These are phyloP conservation scores for Kwoniella heveanensis DNA, from an alignment of 768 basidiomycete genomes.

Conservation along the genomic window DNA sequence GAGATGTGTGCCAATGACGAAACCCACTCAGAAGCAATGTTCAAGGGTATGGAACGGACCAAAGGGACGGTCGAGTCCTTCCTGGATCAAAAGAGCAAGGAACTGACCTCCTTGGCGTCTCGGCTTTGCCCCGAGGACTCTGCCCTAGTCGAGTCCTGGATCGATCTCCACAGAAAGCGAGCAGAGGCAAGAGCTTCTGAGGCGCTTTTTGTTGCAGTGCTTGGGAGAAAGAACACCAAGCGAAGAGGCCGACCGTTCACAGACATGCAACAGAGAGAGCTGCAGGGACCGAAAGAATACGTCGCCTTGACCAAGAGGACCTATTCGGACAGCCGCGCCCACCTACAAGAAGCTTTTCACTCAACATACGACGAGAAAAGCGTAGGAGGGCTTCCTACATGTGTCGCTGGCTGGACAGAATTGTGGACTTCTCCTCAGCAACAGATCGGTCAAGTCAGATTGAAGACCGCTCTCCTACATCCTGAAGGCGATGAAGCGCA, in stretches of 20 bases:
- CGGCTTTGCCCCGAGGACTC: neutral
- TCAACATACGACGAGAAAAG: neutral
- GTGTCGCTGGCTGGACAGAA: neutral
- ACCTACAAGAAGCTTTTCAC: neutral
- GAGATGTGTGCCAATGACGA: neutral
- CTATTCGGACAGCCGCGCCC: neutral
- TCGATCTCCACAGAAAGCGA: neutral
- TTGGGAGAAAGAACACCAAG: neutral
- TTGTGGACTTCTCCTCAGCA: neutral
- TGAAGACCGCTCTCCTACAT: neutral
- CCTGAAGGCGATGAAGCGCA: neutral
- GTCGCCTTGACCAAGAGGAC: neutral
- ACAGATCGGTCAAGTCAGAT: neutral
- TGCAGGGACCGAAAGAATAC: neutral
- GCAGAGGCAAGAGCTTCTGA: neutral
- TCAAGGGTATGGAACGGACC: neutral
- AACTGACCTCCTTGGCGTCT: neutral
- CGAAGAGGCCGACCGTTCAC: neutral
- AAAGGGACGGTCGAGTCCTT: neutral
- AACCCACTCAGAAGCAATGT: neutral
- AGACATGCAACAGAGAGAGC: neutral
- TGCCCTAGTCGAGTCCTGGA: neutral
- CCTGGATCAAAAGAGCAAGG: neutral
- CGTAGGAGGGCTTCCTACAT: neutral
- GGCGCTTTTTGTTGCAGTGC: neutral